These are phyloP conservation scores for Penicillium samsonianum DNA, from an alignment of 495 filamentous ascomycete species.

Conservation along the genomic window DNA sequence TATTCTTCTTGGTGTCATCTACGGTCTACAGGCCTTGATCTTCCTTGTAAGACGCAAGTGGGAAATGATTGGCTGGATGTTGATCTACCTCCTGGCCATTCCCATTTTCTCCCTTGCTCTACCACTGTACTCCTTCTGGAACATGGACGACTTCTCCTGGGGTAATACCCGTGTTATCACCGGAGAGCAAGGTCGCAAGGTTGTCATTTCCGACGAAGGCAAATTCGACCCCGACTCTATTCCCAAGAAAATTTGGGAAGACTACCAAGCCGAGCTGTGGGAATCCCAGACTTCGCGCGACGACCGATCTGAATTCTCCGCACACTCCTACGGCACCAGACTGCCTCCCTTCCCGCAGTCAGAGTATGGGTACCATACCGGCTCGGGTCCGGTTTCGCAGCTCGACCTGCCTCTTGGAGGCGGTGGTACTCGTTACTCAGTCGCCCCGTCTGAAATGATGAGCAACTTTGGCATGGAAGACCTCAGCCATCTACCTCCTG, in stretches of 20 bases:
- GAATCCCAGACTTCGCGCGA: slow-evolving; percentile 78
- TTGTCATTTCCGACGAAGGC: slow-evolving; percentile 95
- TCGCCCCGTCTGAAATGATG: slow-evolving; percentile 76
- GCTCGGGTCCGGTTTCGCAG: slow-evolving; percentile 73
- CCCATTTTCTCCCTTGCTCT: slow-evolving; percentile 90
- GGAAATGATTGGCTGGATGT: slow-evolving; percentile 99
- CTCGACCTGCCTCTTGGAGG: slow-evolving; percentile 57
- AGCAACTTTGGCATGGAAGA: slow-evolving; percentile 72
- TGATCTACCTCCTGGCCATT: slow-evolving; percentile 89
- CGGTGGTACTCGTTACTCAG: slow-evolving; percentile 69
- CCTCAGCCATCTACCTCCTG: slow-evolving; percentile 69
- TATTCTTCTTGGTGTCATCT: slow-evolving; percentile 87
- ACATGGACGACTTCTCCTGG: slow-evolving; percentile 99
- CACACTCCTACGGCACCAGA: slow-evolving; percentile 89
- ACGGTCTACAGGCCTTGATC: slow-evolving; percentile 95
- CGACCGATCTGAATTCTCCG: slow-evolving; percentile 89
- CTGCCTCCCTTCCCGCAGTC: slow-evolving; percentile 60
- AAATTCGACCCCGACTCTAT: slow-evolving; percentile 95
- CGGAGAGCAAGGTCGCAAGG: slow-evolving; percentile 89
- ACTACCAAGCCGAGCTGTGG: slow-evolving; percentile 98
- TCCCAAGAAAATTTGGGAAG: slow-evolving; percentile 98
- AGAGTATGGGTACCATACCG: slow-evolving; percentile 46
- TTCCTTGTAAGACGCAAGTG: slow-evolving; percentile 95
- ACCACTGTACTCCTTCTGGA: slow-evolving; percentile 96
- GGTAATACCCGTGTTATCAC: slow-evolving; percentile 97